phyloP scores from a whole-genome alignment of 106 monocot species.

The Platanthera zijinensis region DNA sequence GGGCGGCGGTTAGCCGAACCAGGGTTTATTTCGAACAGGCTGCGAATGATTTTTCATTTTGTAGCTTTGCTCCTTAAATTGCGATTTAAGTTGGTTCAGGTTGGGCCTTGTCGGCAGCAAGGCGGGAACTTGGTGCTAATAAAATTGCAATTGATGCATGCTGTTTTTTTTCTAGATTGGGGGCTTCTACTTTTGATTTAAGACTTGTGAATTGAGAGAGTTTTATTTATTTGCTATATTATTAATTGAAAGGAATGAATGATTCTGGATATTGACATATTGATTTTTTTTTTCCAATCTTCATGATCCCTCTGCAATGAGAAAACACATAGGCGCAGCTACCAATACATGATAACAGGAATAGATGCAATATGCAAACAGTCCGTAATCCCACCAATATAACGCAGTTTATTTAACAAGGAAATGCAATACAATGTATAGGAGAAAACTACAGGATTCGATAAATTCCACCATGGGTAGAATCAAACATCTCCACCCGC shows the following conservation, averaged over 20 bases:
- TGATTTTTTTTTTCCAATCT: neutral
- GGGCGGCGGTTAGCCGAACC: neutral
- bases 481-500: too few species aligned
- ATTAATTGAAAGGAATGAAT: neutral
- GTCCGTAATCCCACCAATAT: too few species aligned
- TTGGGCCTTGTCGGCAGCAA: neutral
- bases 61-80: neutral
- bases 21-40: neutral
- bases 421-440: too few species aligned
- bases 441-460: too few species aligned
- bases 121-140: neutral
- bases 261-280: neutral
- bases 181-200: neutral
- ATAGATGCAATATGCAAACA: too few species aligned
- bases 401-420: too few species aligned
- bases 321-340: neutral
- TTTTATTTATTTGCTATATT: neutral
- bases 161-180: neutral
- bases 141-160: neutral
- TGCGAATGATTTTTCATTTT: neutral
- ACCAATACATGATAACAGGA: too few species aligned
- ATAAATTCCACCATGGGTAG: too few species aligned
- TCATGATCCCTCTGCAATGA: neutral
- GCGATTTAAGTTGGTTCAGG: neutral
- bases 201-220: neutral